These are phyloP conservation scores for Medicago lupulina DNA, from an alignment of 306 rosid genomes.

Conservation along the genomic window DNA sequence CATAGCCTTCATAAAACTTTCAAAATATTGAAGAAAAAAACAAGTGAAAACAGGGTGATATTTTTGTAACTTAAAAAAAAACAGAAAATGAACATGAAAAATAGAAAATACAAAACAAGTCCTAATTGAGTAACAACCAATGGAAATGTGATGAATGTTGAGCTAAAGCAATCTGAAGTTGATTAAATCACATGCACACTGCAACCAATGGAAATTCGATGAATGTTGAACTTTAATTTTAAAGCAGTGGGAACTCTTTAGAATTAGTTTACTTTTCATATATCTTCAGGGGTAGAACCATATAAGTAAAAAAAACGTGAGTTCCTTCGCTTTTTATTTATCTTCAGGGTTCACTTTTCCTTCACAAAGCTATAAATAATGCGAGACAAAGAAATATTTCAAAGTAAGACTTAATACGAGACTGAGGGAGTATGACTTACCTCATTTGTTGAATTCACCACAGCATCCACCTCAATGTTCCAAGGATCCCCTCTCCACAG, in stretches of 20 bases:
- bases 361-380: not conserved
- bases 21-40: not conserved
- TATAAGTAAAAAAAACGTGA: constrained; percentile 13
- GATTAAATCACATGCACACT: not conserved
- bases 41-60: not conserved
- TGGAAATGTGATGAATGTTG: no score
- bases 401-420: not conserved
- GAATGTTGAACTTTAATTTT: constrained; percentile 24
- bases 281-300: constrained; percentile 21
- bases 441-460: constrained; percentile 97
- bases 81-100: not conserved
- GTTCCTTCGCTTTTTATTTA: not conserved
- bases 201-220: constrained; percentile 25
- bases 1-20: not conserved
- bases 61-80: not conserved
- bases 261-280: constrained; percentile 7
- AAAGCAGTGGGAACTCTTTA: not conserved
- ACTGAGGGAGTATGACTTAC: constrained; percentile 45
- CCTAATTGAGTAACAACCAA: not conserved
- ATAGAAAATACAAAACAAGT: not conserved
- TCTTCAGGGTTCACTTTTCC: no score
- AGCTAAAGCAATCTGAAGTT: constrained; percentile 1
- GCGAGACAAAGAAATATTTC: not conserved
- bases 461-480: constrained; percentile 99
- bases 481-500: constrained; percentile 97